Evolutionary conservation across 2,329 filamentous ascomycete species (phyloP).

Genomic region (Aspergillus floridensis): DNA sequence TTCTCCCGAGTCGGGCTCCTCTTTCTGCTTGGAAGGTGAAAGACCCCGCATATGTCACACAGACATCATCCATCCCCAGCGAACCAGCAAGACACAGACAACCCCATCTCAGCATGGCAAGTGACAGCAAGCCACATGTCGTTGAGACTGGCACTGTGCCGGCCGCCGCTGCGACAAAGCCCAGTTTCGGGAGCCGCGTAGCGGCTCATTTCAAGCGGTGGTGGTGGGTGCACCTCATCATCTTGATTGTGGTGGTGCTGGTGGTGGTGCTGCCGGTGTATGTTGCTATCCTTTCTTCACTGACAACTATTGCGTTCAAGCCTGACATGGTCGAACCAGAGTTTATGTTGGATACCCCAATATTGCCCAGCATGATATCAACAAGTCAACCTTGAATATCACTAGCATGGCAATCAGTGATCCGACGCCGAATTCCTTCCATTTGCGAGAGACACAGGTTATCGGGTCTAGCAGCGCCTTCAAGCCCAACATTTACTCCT

Average conservation of each 20-base stretch:
- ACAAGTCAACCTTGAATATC: conserved; percentile 52
- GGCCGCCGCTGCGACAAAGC: conserved; percentile 15
- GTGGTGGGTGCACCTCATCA: conserved; percentile 56
- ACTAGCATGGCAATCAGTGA: conserved; percentile 51
- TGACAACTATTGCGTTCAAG: background rate
- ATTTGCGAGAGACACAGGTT: conserved; percentile 49
- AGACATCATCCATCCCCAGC: background rate
- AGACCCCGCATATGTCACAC: conserved; percentile 3
- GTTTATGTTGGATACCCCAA: conserved; percentile 60
- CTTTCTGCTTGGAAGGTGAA: background rate
- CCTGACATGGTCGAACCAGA: conserved; percentile 29
- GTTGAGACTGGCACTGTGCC: conserved; percentile 17
- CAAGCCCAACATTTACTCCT: conserved; percentile 55
- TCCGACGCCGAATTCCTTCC: conserved; percentile 49
- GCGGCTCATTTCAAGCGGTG: conserved; percentile 43
- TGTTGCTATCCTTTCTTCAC: conserved; percentile 26
- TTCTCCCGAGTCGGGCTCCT: conserved; percentile 1
- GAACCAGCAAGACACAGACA: background rate
- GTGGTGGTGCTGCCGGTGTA: conserved; percentile 58
- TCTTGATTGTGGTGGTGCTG: conserved; percentile 51
- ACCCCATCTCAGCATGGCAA: conserved; percentile 9
- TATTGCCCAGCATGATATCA: conserved; percentile 55
- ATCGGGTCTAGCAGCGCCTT: conserved; percentile 51
- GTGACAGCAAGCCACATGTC: conserved; percentile 23
- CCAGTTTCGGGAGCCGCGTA: conserved; percentile 26